phyloP scores from a whole-genome alignment of 208 protist genomes.

The Tritrichomonas foetus region DNA sequence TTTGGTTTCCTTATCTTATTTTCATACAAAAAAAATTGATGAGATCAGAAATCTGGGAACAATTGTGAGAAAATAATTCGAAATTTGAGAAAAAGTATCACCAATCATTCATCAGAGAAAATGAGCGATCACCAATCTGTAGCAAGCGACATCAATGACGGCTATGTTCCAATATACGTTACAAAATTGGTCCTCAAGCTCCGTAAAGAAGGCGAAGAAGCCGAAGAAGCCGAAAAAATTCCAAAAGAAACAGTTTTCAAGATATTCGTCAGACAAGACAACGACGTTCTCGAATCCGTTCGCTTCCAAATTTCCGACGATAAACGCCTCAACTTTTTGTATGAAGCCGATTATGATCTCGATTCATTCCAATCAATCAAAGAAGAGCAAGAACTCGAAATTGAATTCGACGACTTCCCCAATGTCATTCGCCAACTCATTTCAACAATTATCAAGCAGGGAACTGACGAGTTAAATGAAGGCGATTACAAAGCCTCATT shows the following conservation, averaged over 20 bases:
- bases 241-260: not conserved
- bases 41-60: no score
- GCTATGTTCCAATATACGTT: not conserved
- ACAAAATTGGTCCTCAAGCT: not conserved
- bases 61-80: no score
- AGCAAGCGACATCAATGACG: not conserved
- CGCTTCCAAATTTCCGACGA: not conserved
- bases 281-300: not conserved
- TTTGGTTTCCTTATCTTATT: no score
- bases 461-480: not conserved
- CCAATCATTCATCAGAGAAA: no score
- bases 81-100: no score
- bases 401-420: slow-evolving; percentile 12
- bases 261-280: not conserved
- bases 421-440: not conserved
- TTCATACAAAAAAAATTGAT: no score
- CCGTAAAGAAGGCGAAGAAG: not conserved
- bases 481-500: no score
- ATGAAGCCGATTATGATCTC: no score
- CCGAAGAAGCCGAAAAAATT: not conserved
- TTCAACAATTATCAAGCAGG: not conserved
- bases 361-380: not conserved
- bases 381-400: not conserved
- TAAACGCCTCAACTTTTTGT: not conserved
- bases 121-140: no score